A percentile compares a stretch with the other conserved stretches of the same genome.
phyloP scores from a whole-genome alignment of 1,139 yeast genomes.

The Geotrichum fermentans region DNA sequence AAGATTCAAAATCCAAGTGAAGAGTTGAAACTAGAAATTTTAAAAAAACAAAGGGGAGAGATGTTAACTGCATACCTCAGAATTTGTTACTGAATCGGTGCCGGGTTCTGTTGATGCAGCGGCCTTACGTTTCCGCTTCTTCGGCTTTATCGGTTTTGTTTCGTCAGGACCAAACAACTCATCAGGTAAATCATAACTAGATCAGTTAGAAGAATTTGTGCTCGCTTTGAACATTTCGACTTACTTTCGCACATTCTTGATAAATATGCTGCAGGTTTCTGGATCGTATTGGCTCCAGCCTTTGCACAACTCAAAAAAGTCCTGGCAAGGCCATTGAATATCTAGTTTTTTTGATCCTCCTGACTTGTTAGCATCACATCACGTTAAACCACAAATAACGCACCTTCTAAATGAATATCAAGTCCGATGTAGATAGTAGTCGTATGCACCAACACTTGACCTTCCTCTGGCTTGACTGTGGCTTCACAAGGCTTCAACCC shows the following conservation, averaged over 20 bases:
- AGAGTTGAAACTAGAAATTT: background rate
- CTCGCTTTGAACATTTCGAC: too few species aligned
- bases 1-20: background rate
- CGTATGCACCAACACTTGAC: conserved; percentile 49
- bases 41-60: background rate
- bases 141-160: conserved; percentile 56
- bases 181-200: conserved; percentile 71
- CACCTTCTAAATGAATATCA: conserved; percentile 51
- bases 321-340: conserved; percentile 87
- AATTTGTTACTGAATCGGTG: too few species aligned
- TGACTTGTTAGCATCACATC: background rate
- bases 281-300: conserved; percentile 64
- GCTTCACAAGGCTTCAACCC: conserved; percentile 23
- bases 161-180: conserved; percentile 82
- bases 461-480: conserved; percentile 29
- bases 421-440: conserved; percentile 80
- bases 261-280: conserved; percentile 52
- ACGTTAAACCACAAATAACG: conserved; percentile 17
- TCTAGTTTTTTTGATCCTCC: conserved; percentile 55
- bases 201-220: too few species aligned
- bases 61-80: conserved; percentile 4
- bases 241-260: conserved; percentile 66
- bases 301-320: conserved; percentile 75
- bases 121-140: conserved; percentile 46
- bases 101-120: too few species aligned